A percentile compares a stretch with the other conserved stretches of the same genome.
Conservation (phyloP, 2,329 filamentous ascomycete species). For the Dactylellina cionopaga region DNA sequence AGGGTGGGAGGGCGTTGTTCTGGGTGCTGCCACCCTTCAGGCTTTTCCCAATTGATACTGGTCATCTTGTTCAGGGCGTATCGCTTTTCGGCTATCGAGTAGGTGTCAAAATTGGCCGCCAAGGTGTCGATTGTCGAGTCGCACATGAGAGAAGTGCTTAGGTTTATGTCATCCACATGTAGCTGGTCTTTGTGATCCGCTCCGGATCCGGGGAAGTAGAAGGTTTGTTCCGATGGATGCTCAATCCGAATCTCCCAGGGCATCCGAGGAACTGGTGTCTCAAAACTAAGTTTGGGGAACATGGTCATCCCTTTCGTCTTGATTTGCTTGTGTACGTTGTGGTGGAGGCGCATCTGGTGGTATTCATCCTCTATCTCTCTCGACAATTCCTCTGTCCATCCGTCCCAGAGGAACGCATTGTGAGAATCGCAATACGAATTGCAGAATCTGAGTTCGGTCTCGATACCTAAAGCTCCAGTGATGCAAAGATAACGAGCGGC, state of each 20-base stretch:
- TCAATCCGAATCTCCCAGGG: constrained; percentile 40
- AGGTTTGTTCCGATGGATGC: constrained; percentile 21
- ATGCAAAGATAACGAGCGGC: constrained; percentile 40
- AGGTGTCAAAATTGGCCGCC: constrained; percentile 32
- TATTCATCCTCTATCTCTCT: constrained; percentile 13
- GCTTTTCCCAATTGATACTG: constrained; percentile 66
- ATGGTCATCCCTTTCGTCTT: background rate
- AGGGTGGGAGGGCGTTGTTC: background rate
- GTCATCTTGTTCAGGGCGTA: constrained; percentile 79
- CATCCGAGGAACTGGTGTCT: constrained; percentile 44
- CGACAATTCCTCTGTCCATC: constrained; percentile 23
- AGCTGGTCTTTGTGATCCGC: constrained; percentile 36
- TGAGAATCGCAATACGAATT: constrained; percentile 44
- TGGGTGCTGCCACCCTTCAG: constrained; percentile 63
- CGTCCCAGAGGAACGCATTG: constrained; percentile 42
- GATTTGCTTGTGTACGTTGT: constrained; percentile 31
- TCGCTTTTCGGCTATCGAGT: constrained; percentile 26
- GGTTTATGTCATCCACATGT: constrained; percentile 26
- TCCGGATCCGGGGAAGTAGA: constrained; percentile 46
- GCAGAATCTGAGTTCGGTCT: constrained; percentile 44
- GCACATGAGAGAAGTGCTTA: constrained; percentile 22
- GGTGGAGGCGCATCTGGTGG: constrained; percentile 31
- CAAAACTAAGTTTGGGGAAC: constrained; percentile 25
- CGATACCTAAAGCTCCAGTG: constrained; percentile 40
- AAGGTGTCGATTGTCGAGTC: constrained; percentile 35